Conservation (phyloP, 306 rosid species). For the Malus asiatica region DNA sequence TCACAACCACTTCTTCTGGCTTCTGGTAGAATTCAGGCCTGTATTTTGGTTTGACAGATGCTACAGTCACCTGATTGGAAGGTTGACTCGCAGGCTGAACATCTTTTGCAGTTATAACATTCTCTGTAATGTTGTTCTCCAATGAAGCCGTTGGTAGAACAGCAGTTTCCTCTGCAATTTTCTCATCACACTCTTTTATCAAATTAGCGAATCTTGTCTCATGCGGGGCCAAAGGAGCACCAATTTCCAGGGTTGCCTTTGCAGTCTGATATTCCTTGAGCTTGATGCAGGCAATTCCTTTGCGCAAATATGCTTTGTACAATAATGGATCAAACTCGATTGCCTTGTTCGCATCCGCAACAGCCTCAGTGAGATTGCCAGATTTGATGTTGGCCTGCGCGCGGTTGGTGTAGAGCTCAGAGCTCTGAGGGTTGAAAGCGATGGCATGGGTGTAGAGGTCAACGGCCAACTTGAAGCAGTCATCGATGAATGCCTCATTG, state of each 20-base stretch:
- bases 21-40: slow-evolving; percentile 18
- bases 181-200: slow-evolving; percentile 58
- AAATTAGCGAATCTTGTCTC: slow-evolving; percentile 45
- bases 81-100: slow-evolving; percentile 20
- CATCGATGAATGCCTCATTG: slow-evolving; percentile 41
- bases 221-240: slow-evolving; percentile 52
- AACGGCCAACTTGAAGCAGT: slow-evolving; percentile 29
- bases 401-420: slow-evolving; percentile 64
- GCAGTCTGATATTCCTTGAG: slow-evolving; percentile 94
- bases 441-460: slow-evolving; percentile 69
- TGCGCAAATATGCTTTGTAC: slow-evolving; percentile 68
- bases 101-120: slow-evolving; percentile 21
- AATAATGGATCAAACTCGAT: slow-evolving; percentile 57
- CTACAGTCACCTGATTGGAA: slow-evolving; percentile 19
- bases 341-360: slow-evolving; percentile 82
- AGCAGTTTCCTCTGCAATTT: slow-evolving; percentile 62
- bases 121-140: slow-evolving; percentile 25
- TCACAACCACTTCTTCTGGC: too few relatives aligned
- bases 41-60: slow-evolving; percentile 54
- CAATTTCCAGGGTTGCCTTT: slow-evolving; percentile 57
- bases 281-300: slow-evolving; percentile 74
- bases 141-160: slow-evolving; percentile 12
- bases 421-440: slow-evolving; percentile 33
- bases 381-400: slow-evolving; percentile 92
- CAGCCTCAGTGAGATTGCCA: slow-evolving; percentile 55